A percentile compares a stretch with the other conserved stretches of the same genome.
These are phyloP conservation scores for Vairimorpha ceranae DNA, from an alignment of 371 early-diverging fungal genomes.

Conservation along the genomic window DNA sequence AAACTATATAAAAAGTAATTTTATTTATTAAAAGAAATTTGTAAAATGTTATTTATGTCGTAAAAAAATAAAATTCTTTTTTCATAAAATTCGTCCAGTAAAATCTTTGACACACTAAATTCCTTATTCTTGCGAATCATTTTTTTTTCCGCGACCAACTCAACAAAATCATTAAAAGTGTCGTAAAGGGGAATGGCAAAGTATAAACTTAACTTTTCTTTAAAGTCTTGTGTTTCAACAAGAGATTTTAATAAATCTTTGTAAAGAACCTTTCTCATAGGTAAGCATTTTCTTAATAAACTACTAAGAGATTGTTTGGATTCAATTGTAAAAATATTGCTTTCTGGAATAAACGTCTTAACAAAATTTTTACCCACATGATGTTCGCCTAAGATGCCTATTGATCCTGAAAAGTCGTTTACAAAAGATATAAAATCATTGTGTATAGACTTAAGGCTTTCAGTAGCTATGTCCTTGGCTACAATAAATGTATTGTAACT, in stretches of 20 bases:
- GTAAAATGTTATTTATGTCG: background rate
- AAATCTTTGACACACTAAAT: background rate
- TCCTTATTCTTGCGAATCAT: background rate
- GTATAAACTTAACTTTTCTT: background rate
- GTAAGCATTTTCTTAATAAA: background rate
- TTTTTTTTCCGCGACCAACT: background rate
- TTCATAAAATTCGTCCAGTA: background rate
- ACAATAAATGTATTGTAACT: background rate
- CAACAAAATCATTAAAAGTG: background rate
- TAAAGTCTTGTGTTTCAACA: background rate
- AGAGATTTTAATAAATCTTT: background rate
- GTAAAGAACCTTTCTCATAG: background rate
- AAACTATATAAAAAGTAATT: background rate
- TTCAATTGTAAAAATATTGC: background rate
- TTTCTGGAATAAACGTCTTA: background rate
- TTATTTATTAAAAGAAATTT: background rate
- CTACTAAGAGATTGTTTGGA: background rate
- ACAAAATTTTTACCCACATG: constrained; percentile 2
- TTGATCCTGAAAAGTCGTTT: no score
- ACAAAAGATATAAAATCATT: background rate
- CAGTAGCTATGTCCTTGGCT: background rate
- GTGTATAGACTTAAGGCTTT: background rate
- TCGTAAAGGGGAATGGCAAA: background rate
- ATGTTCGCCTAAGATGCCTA: background rate
- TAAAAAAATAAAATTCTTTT: background rate